Evolutionary conservation across 257 asterid species (phyloP), one percentile per base, ranked within the genome.

Genomic region (Henckelia pumila): DNA sequence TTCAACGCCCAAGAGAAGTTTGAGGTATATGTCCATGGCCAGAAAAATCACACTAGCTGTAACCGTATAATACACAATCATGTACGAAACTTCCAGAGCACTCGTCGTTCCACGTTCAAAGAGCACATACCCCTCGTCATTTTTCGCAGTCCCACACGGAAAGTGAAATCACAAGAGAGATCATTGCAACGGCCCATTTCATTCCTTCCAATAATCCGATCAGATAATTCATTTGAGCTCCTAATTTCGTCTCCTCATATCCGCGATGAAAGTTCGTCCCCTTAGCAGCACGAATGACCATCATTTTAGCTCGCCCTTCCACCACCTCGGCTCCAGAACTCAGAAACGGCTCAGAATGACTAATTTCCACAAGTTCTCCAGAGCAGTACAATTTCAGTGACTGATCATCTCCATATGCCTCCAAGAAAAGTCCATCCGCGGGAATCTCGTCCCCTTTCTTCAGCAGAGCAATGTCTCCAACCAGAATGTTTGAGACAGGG

Each of bases 391-490:
- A 25, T 53, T 60, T 63, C 23, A 73, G 37, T 4, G 78, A 73
- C 19, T 24, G 55, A 52, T 52, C 58, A n/a, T n/a, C n/a, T n/a
- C 78, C 73, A 16, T 30, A 30, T 30, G 35, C 35, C 35, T 73
- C 69, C 4, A 73, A 8, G 21, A 73, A 61, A n/a, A 73, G 50
- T 8, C 70, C 78, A 26, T 73, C 78, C 1, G 61, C 73, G 4
- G 78, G 78, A 67, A 73, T 47, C 32, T 67, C 62, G 29, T 73
- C 78, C 7, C 78, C 73, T 0, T 62, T 72, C 26, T 67, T 73
- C 65, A 73, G 8, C 23, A 59, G 68, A 7, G 56, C 74, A 11
- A 75, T 4, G 6, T 57, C 75, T 30, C 35, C 35, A 30, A 30
- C 35, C 35, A 30, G 7, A 30, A 30, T 1, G 35, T 7, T 30